A percentile compares a stretch with the other conserved stretches of the same genome.
These are phyloP conservation scores for Spatholobus suberectus DNA, from an alignment of 306 rosid species.

Conservation along the genomic window DNA sequence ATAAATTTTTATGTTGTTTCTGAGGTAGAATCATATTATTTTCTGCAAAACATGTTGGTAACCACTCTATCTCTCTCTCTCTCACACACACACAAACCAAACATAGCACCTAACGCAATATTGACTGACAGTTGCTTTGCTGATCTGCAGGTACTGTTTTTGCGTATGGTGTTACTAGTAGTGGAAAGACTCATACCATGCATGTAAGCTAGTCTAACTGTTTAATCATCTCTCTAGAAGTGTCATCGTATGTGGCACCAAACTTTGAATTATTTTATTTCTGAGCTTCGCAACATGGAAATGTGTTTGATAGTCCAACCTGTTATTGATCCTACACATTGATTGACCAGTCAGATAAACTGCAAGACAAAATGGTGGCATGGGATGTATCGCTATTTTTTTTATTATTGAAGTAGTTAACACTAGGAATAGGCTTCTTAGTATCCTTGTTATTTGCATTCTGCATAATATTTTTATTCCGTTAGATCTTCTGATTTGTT, in stretches of 20 bases:
- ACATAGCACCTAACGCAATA: not conserved
- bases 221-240: slow-evolving; percentile 8
- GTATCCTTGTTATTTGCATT: too few relatives aligned
- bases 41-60: not conserved
- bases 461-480: too few relatives aligned
- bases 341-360: too few relatives aligned
- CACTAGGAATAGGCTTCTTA: too few relatives aligned
- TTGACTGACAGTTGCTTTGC: slow-evolving; percentile 35
- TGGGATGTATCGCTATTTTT: too few relatives aligned
- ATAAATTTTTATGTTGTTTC: not conserved
- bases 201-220: slow-evolving; percentile 62
- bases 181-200: slow-evolving; percentile 97
- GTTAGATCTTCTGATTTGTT: too few relatives aligned
- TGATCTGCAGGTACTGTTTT: slow-evolving; percentile 81
- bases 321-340: too few relatives aligned
- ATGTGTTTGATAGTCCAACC: not conserved
- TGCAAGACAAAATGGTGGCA: too few relatives aligned
- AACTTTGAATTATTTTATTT: slow-evolving; percentile 5
- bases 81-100: not conserved
- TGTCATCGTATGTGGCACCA: not conserved
- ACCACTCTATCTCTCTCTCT: not conserved
- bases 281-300: slow-evolving; percentile 22
- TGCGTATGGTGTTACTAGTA: slow-evolving; percentile 93
- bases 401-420: too few relatives aligned
- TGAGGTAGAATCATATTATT: slow-evolving; percentile 10